phyloP scores from a whole-genome alignment of 2,329 filamentous ascomycete genomes.

The Davidsoniella eucalypti region DNA sequence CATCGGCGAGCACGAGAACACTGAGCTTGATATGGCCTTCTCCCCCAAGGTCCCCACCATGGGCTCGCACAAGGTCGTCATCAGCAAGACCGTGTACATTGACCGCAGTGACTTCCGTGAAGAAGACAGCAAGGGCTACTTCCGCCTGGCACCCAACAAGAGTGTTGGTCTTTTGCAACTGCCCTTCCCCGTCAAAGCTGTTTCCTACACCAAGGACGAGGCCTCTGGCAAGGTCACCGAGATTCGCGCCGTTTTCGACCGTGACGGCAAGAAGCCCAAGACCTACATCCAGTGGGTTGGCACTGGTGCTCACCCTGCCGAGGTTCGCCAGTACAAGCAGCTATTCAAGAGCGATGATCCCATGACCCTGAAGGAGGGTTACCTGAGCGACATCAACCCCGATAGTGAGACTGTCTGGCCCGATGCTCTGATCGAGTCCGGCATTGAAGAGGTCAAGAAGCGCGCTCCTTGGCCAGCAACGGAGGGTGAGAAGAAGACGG shows the following conservation, averaged over 20 bases:
- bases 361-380: slow-evolving; percentile 59
- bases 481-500: slow-evolving; percentile 47
- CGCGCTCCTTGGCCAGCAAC: slow-evolving; percentile 71
- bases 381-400: slow-evolving; percentile 69
- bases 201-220: slow-evolving; percentile 51
- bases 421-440: slow-evolving; percentile 65
- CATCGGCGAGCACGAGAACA: slow-evolving; percentile 45
- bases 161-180: slow-evolving; percentile 58
- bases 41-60: slow-evolving; percentile 61
- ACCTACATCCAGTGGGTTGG: slow-evolving; percentile 80
- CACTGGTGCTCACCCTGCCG: slow-evolving; percentile 48
- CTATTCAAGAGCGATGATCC: slow-evolving; percentile 83
- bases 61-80: slow-evolving; percentile 41
- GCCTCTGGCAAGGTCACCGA: slow-evolving; percentile 46
- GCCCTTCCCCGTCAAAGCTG: slow-evolving; percentile 54
- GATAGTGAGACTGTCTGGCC: slow-evolving; percentile 67
- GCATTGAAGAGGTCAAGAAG: slow-evolving; percentile 59
- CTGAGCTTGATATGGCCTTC: slow-evolving; percentile 58
- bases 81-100: slow-evolving; percentile 72
- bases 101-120: slow-evolving; percentile 68
- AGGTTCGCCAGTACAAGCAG: slow-evolving; percentile 63
- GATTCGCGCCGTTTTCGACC: slow-evolving; percentile 47
- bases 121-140: slow-evolving; percentile 58
- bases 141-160: slow-evolving; percentile 64
- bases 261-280: slow-evolving; percentile 57